These are phyloP conservation scores for Tetrahymena thermophila DNA, from an alignment of 73 alveolate genomes.

Conservation along the genomic window DNA sequence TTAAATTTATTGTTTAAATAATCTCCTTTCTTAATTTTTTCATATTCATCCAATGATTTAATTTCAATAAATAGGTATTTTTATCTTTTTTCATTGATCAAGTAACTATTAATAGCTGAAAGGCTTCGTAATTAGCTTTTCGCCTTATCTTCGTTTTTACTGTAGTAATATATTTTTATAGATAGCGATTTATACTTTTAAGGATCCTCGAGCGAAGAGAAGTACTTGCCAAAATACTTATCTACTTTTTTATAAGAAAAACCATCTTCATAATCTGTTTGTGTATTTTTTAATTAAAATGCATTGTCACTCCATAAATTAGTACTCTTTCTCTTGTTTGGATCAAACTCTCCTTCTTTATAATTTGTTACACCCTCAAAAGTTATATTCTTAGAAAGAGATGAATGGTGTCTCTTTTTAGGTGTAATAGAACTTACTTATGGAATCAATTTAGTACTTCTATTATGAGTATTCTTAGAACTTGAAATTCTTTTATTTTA, in stretches of 20 bases:
- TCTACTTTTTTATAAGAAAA: background rate
- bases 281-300: background rate
- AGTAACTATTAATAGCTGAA: background rate
- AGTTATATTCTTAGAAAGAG: background rate
- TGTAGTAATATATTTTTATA: background rate
- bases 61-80: background rate
- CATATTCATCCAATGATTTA: background rate
- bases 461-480: background rate
- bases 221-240: background rate
- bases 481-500: background rate
- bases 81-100: background rate
- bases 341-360: background rate
- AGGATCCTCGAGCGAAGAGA: background rate
- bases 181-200: background rate
- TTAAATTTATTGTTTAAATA: background rate
- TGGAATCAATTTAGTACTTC: background rate
- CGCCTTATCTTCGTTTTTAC: background rate
- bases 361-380: background rate
- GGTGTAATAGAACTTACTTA: background rate
- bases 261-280: background rate
- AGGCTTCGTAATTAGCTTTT: background rate
- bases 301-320: background rate
- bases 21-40: background rate
- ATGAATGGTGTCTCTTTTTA: background rate
- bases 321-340: background rate